phyloP scores from a whole-genome alignment of 805 yeast genomes.

The Wickerhamiella azymoides region DNA sequence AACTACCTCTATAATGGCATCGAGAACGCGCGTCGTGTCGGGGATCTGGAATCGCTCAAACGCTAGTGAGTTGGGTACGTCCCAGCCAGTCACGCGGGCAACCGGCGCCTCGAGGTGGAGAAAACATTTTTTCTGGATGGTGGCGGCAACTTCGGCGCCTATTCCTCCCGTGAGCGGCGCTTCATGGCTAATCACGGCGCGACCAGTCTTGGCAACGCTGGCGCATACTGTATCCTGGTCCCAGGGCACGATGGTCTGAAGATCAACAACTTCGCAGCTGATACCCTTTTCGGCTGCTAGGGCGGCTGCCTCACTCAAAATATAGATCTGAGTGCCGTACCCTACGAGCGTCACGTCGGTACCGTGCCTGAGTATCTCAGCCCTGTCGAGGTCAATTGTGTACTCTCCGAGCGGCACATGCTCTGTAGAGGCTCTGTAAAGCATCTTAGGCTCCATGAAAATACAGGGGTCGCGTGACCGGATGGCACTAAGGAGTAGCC shows the following conservation, averaged over 20 bases:
- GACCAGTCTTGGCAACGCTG: slow-evolving; percentile 81
- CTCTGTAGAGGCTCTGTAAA: slow-evolving; percentile 76
- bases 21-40: slow-evolving; percentile 34
- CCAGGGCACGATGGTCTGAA: slow-evolving; percentile 85
- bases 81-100: slow-evolving; percentile 91
- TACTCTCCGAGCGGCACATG: slow-evolving; percentile 72
- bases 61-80: slow-evolving; percentile 93
- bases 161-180: slow-evolving; percentile 88
- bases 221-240: slow-evolving; percentile 68
- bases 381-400: slow-evolving; percentile 74
- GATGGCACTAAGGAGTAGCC: slow-evolving; percentile 76
- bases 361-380: slow-evolving; percentile 76
- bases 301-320: slow-evolving; percentile 72
- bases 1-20: slow-evolving; percentile 20
- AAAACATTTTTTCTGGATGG: slow-evolving; percentile 86
- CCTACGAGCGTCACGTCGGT: slow-evolving; percentile 68
- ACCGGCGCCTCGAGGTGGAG: slow-evolving; percentile 89
- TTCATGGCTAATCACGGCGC: slow-evolving; percentile 72
- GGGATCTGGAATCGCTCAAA: slow-evolving; percentile 95
- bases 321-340: slow-evolving; percentile 71
- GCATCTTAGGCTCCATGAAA: slow-evolving; percentile 78
- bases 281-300: slow-evolving; percentile 65
- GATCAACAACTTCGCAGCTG: slow-evolving; percentile 71
- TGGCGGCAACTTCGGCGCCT: slow-evolving; percentile 89
- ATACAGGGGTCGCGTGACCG: slow-evolving; percentile 94